Base-by-base conservation (phyloP, 225 moss, liverwort and hornwort genomes). In the Sphagnum contortum region DNA sequence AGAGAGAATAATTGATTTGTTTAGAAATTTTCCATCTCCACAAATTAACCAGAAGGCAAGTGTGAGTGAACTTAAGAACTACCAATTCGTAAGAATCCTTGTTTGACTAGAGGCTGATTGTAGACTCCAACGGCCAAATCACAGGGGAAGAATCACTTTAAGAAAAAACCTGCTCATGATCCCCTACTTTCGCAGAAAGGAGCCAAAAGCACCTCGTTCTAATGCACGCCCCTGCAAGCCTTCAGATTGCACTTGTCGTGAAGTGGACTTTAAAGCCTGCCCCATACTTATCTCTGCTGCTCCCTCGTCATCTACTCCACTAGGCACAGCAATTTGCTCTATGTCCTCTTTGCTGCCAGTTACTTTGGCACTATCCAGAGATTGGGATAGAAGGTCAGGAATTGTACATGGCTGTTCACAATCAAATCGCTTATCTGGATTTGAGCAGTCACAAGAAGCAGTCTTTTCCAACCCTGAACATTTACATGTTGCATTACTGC, bases 181-280 rank as follows among this genome's bases (percentile, higher is more conserved):
- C 57, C 46, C 11, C 52, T 44, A 60, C 3, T 71, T 57, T 2
- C 5, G 3, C 2, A 67, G 48, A 73, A 77, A 88, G 8, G 88
- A 88, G 48, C 86, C 84, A 57, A 84, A 88, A 8, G 85, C 82
- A 65, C 86, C 88, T 12, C 71, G 76, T 68, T 90, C 76, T 55
- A 77, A 68, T 4, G 73, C 77, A 57, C 76, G 78, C 11, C 61
- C 72, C 57, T 90, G 84, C 71, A 78, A 73, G 5, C 55, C 11
- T 66, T 80, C 84, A n/a, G 4, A 73, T 58, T 79, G 86, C 52
- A 77, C 77, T 6, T 66, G 78, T 53, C 69, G 70, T 11, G 74
- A 68, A 48, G 71, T 75, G 47, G 77, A 76, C 74, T 47, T 73
- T 70, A 78, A 68, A 10, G 67, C 75, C 69, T 87, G 79, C 65